Evolutionary conservation across 2,329 filamentous ascomycete species (phyloP), one percentile per base, ranked within the genome.

Genomic region (Aureobasidium melanogenum): DNA sequence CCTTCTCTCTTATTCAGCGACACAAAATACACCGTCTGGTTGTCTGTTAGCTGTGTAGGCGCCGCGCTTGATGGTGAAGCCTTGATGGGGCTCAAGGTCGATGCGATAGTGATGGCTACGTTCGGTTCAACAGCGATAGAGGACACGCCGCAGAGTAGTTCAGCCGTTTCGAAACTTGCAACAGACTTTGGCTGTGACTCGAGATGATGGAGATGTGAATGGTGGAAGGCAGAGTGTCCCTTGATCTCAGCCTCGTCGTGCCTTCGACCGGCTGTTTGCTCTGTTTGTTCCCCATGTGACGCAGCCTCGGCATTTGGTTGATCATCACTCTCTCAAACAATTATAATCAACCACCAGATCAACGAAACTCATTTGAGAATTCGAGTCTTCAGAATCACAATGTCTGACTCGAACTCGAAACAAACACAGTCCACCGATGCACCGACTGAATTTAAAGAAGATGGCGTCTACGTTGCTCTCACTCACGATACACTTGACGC

Each of bases 391-490:
- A 14, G 3, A 7, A 30, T 50, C 17, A 56, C n/a, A 30, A 57
- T 57, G 54, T 2, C 19, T 8, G 30, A 57, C 5, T 36, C 41
- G 22, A 36, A 0, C 2, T 1, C 19, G 38, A 19, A 38, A 10
- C 0, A n/a, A 2, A 22, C 30, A 9, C 52, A 34, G 26, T 22
- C 52, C 1, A 17, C n/a, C n/a, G 43, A 24, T 26, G 1, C 22
- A 7, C 54, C 61, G 6, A 48, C 47, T 1, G 12, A 59, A 26
- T 24, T 59, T 9, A 54, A 69, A 28, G 79, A 82, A 48, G 77
- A 78, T 12, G 74, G 72, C 50, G 85, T 87, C 71, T 84, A 86
- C 71, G 87, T 91, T 43, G 84, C 83, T 55, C 79, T 95, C 9
- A 91, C 88, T 3, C 76, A 84, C 63, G 74, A 82, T 38, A 72